These are phyloP conservation scores for Eucalyptus cloeziana DNA, from an alignment of 345 rosid genomes.

Conservation along the genomic window DNA sequence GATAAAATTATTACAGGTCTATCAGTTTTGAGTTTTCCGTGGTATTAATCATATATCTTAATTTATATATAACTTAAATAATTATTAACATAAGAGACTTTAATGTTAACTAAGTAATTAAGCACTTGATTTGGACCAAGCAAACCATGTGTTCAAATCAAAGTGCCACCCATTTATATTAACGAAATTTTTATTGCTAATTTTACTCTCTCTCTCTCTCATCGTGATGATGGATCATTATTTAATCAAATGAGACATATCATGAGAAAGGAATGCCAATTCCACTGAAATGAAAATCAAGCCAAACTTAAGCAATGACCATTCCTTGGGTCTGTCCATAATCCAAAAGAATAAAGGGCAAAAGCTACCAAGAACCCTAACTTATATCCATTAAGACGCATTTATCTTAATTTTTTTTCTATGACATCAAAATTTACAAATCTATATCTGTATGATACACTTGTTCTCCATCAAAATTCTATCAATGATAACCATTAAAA, in stretches of 20 bases:
- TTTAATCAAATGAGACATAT: not conserved
- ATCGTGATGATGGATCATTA: not conserved
- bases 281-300: not conserved
- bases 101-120: not conserved
- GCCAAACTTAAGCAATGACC: not conserved
- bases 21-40: no score
- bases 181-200: not conserved
- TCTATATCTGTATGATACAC: no score
- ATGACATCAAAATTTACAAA: no score
- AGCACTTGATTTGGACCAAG: not conserved
- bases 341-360: not conserved
- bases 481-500: no score
- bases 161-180: not conserved
- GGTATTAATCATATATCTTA: not conserved
- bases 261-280: not conserved
- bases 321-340: not conserved
- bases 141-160: not conserved
- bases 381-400: no score
- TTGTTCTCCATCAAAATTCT: no score
- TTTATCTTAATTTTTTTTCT: no score
- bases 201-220: not conserved
- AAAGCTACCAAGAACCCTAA: no score
- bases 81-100: not conserved
- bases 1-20: no score
- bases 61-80: not conserved